Evolutionary conservation across 2,329 filamentous ascomycete species (phyloP).

Genomic region (Trichoderma sp.): DNA sequence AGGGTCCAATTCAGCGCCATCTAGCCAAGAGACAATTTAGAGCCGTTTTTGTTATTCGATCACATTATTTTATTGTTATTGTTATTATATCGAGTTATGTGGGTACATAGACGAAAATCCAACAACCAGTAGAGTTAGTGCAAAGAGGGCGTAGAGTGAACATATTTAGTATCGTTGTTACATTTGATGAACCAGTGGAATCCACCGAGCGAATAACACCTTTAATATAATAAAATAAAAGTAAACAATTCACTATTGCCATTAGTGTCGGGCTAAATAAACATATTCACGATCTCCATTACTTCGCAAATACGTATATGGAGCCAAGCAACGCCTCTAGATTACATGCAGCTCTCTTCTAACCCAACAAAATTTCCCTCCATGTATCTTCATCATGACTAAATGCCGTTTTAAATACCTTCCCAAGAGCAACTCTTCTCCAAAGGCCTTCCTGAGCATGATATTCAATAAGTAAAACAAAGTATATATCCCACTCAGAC

Average conservation of each 20-base stretch:
- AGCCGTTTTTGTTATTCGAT: neutral
- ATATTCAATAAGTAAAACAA: neutral
- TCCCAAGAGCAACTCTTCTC: neutral
- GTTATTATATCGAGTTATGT: neutral
- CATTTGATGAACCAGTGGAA: neutral
- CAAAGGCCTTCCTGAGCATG: neutral
- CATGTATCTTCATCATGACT: neutral
- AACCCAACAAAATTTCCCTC: neutral
- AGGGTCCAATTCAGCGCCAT: neutral
- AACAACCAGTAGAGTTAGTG: neutral
- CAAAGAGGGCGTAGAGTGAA: neutral
- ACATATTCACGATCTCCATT: no score
- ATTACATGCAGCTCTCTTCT: neutral
- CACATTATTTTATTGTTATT: neutral
- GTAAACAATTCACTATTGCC: no score
- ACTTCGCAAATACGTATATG: neutral
- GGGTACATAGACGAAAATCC: neutral
- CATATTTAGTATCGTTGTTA: neutral
- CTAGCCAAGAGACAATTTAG: neutral
- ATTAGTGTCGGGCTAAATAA: no score
- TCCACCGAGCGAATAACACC: neutral
- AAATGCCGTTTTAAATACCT: neutral
- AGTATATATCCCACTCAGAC: neutral
- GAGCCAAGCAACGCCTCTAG: neutral
- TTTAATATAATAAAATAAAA: no score